A percentile compares a stretch with the other conserved stretches of the same genome.
phyloP scores from a whole-genome alignment of 495 filamentous ascomycete species.

The Letharia columbiana region DNA sequence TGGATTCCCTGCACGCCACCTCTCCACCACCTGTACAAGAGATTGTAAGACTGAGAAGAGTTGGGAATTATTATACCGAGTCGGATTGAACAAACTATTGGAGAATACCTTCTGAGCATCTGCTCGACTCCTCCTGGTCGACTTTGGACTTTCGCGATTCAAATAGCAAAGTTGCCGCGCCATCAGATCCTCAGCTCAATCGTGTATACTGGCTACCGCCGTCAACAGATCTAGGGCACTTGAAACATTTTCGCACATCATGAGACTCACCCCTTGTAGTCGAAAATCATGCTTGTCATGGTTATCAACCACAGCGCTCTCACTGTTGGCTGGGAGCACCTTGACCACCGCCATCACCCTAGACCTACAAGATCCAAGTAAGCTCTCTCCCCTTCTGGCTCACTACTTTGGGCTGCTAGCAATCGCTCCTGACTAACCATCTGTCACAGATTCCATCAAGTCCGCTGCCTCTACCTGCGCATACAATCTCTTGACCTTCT shows the following conservation, averaged over 20 bases:
- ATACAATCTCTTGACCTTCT: constrained; percentile 48
- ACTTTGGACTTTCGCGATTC: no score
- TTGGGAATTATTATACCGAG: not conserved
- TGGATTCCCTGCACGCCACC: not conserved
- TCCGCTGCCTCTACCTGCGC: constrained; percentile 36
- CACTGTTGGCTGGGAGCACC: constrained; percentile 18
- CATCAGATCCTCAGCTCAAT: not conserved
- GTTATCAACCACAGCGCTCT: constrained; percentile 8
- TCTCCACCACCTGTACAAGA: not conserved
- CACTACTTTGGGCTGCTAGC: not conserved
- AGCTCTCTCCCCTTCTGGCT: not conserved
- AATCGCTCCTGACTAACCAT: not conserved
- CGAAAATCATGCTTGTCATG: constrained; percentile 14
- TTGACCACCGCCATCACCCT: constrained; percentile 18
- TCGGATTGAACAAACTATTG: not conserved
- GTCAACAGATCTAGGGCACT: not conserved
- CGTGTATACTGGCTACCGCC: not conserved
- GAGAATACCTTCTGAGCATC: not conserved
- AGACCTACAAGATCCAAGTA: constrained; percentile 23
- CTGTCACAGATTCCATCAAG: constrained; percentile 39
- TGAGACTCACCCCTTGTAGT: constrained; percentile 2
- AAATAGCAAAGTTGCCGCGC: not conserved
- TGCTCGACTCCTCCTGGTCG: not conserved
- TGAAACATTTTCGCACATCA: not conserved
- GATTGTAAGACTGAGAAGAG: not conserved